Conservation (phyloP, 768 basidiomycete genomes). For the Lactarius sp. region DNA sequence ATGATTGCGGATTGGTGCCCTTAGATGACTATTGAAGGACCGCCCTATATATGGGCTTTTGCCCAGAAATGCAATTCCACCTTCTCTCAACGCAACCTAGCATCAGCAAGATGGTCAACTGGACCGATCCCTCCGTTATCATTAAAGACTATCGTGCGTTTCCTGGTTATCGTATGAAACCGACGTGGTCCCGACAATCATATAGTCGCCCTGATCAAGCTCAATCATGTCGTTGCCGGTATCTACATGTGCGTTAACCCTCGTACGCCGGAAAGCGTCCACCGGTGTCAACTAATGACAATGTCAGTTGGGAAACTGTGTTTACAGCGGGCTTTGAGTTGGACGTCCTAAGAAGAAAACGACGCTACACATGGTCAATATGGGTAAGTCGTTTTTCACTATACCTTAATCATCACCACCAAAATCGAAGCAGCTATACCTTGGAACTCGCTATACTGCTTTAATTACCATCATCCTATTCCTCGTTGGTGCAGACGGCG, state of each 20-base stretch:
- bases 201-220: neutral
- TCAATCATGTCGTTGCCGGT: neutral
- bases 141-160: neutral
- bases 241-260: neutral
- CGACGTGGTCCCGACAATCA: neutral
- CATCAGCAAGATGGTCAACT: no score
- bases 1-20: no score
- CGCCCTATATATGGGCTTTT: no score
- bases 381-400: constrained; percentile 1
- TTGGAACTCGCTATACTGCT: constrained; percentile 4
- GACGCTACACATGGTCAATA: neutral
- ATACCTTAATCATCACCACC: no score
- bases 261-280: neutral
- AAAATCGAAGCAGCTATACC: constrained; percentile 7
- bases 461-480: neutral
- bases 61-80: no score
- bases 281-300: neutral
- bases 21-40: no score
- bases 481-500: neutral
- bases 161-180: neutral
- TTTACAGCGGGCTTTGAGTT: neutral
- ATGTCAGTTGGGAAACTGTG: constrained; percentile 2
- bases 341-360: neutral
- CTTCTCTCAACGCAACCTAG: no score
- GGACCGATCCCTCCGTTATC: no score